phyloP scores from a whole-genome alignment of 805 yeast species.

The Naumovozyma dairenensis region DNA sequence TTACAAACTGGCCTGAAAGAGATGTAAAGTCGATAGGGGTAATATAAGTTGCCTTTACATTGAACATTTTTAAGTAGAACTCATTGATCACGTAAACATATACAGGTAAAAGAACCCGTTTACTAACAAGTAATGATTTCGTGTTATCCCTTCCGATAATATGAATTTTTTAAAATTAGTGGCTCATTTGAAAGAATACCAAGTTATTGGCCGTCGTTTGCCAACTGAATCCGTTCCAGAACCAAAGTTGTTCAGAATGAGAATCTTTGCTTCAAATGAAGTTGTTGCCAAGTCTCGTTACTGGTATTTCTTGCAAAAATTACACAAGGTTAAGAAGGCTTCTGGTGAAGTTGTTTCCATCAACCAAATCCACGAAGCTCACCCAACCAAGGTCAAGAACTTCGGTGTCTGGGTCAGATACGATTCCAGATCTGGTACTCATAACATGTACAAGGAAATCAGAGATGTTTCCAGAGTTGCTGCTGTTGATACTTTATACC shows the following conservation, averaged over 20 bases:
- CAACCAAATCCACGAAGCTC: conserved; percentile 81
- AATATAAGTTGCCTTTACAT: neutral
- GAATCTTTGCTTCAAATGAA: conserved; percentile 96
- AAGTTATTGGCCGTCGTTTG: conserved; percentile 99
- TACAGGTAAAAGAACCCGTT: no score
- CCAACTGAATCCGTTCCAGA: conserved; percentile 97
- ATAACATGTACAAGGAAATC: conserved; percentile 99
- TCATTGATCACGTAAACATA: conserved; percentile 1
- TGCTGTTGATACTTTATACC: conserved; percentile 96
- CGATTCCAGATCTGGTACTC: conserved; percentile 99
- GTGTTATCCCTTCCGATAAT: no score
- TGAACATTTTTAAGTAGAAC: neutral
- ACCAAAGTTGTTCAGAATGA: conserved; percentile 99
- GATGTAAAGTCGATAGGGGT: neutral
- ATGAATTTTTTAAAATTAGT: conserved; percentile 29
- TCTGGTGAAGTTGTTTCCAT: conserved; percentile 96
- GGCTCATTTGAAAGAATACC: conserved; percentile 98
- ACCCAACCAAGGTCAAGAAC: conserved; percentile 98
- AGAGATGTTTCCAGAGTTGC: conserved; percentile 97
- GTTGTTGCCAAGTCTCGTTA: conserved; percentile 99
- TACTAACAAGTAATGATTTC: conserved; percentile 1
- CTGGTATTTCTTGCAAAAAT: conserved; percentile 99
- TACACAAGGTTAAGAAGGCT: conserved; percentile 98
- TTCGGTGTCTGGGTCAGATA: conserved; percentile 99
- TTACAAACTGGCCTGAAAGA: no score